Percentiles rank a stretch among this genome's conserved stretches.
These are phyloP conservation scores for Domatiomyces catenatus DNA, from an alignment of 2,329 filamentous ascomycete species.

Conservation along the genomic window DNA sequence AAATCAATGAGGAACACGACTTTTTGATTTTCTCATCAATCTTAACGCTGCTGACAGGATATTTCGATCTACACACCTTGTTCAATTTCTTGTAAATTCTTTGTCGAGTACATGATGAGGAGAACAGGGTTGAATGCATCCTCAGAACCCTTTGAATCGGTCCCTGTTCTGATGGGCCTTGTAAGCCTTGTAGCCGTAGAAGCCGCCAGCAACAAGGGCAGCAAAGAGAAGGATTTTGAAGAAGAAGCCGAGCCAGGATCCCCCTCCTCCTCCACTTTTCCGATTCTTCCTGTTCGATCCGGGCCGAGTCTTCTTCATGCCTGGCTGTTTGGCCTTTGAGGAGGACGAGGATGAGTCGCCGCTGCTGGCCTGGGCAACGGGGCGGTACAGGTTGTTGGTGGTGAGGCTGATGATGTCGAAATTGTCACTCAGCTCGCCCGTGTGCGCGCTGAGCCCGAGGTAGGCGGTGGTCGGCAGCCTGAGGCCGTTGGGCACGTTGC, in stretches of 20 bases:
- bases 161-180: conserved; percentile 41
- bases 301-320: conserved; percentile 6
- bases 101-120: no score
- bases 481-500: conserved; percentile 27
- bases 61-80: background rate
- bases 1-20: background rate
- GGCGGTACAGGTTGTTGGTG: conserved; percentile 76
- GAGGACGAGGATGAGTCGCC: conserved; percentile 4
- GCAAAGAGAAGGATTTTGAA: conserved; percentile 71
- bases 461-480: conserved; percentile 62
- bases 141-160: conserved; percentile 14
- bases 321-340: conserved; percentile 14
- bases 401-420: conserved; percentile 85
- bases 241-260: conserved; percentile 56
- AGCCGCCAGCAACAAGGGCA: conserved; percentile 53
- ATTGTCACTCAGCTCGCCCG: conserved; percentile 91
- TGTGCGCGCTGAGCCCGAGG: conserved; percentile 56
- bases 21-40: background rate
- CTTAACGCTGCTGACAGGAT: background rate
- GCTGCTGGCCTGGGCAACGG: background rate
- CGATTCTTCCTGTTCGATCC: conserved; percentile 18
- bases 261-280: conserved; percentile 28
- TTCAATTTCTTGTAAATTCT: no score
- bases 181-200: conserved; percentile 76
- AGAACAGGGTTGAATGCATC: background rate